Evolutionary conservation across 2,329 filamentous ascomycete species (phyloP).

Genomic region (Harringtonia aguacate): DNA sequence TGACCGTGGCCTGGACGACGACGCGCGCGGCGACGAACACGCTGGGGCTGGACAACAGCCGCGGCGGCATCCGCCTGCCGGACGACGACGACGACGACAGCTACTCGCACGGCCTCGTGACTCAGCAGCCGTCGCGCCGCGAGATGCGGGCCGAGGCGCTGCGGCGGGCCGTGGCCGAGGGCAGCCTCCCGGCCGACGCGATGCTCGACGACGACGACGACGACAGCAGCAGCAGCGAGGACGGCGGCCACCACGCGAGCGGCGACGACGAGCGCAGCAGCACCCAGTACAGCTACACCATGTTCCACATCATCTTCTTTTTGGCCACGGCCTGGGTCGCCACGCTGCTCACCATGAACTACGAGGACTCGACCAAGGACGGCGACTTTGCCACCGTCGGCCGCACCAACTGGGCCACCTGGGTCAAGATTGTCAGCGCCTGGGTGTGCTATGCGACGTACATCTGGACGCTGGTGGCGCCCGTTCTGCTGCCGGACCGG

Average conservation of each 20-base stretch:
- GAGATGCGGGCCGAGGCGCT: constrained; percentile 92
- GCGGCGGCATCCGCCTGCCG: constrained; percentile 50
- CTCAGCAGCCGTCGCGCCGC: constrained; percentile 72
- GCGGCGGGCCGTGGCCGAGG: constrained; percentile 83
- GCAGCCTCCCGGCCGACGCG: constrained; percentile 82
- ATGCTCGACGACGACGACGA: constrained; percentile 64
- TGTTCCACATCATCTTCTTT: constrained; percentile 98
- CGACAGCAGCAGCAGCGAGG: constrained; percentile 52
- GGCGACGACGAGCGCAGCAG: constrained; percentile 81
- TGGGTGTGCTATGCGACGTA: constrained; percentile 97
- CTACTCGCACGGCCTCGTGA: constrained; percentile 63
- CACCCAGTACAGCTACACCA: constrained; percentile 91
- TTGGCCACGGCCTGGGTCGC: constrained; percentile 93
- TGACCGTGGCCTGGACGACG: constrained; percentile 95
- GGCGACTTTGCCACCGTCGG: constrained; percentile 86
- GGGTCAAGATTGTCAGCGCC: constrained; percentile 97
- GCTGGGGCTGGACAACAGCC: constrained; percentile 56
- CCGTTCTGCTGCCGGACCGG: constrained; percentile 72
- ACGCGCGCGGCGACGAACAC: constrained; percentile 91
- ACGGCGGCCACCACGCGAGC: constrained; percentile 46
- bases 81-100: constrained; percentile 42
- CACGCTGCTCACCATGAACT: constrained; percentile 70
- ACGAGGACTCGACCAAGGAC: constrained; percentile 51
- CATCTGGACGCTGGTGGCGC: constrained; percentile 83
- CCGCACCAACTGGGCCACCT: constrained; percentile 91